Evolutionary conservation across 176 grass and related monocot genomes (phyloP).

Genomic region (Musa troglodytarum): DNA sequence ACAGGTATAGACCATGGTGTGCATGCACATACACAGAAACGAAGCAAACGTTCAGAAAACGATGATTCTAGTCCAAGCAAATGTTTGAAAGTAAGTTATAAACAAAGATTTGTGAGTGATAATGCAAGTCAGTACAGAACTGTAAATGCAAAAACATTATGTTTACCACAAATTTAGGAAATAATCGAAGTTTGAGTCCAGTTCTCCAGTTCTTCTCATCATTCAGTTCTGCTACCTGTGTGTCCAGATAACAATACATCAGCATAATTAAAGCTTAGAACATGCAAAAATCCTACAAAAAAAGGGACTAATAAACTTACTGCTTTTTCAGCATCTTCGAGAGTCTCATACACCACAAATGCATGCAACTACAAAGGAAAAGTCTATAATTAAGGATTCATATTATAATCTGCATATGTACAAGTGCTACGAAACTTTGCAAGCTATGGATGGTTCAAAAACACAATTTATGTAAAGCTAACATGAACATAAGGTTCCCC

Average conservation of each 20-base stretch:
- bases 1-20: not conserved
- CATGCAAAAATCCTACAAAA: not conserved
- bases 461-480: not conserved
- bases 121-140: not conserved
- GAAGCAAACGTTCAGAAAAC: not conserved
- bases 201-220: conserved; percentile 98
- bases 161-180: conserved; percentile 74
- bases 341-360: conserved; percentile 88
- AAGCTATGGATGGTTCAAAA: not conserved
- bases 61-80: not conserved
- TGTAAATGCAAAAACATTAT: not conserved
- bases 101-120: conserved; percentile 2
- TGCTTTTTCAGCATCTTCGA: conserved; percentile 86
- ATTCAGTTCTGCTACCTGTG: conserved; percentile 79
- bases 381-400: conserved; percentile 1
- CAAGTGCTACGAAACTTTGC: not conserved
- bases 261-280: not conserved
- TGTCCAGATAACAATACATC: conserved; percentile 6
- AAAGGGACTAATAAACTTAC: conserved; percentile 32
- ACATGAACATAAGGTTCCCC: not conserved
- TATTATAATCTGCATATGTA: too few relatives aligned
- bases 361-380: conserved; percentile 66
- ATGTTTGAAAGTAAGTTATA: not conserved
- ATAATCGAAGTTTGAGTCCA: conserved; percentile 74
- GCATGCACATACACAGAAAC: not conserved